Evolutionary conservation across 2,329 filamentous ascomycete genomes (phyloP).

Genomic region (Pseudogymnoascus sp.): DNA sequence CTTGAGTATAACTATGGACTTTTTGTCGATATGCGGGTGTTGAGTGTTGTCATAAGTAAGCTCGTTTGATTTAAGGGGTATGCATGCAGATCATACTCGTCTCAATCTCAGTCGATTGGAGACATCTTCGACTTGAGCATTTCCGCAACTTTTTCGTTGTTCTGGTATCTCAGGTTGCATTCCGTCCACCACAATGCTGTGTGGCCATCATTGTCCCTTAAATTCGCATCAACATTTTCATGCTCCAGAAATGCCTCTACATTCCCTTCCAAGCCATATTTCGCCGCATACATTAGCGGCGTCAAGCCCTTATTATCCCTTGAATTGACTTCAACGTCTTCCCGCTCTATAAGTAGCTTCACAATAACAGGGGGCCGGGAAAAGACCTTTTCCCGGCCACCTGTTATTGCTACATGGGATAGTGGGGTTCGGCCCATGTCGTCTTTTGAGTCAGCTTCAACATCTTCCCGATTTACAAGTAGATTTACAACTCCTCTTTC

Average conservation of each 20-base stretch:
- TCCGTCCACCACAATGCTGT: neutral
- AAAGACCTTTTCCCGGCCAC: neutral
- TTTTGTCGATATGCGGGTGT: neutral
- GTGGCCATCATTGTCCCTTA: neutral
- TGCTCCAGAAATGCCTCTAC: neutral
- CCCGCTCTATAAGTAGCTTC: neutral
- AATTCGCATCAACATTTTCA: conserved; percentile 1
- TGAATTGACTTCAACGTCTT: neutral
- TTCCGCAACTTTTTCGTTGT: neutral
- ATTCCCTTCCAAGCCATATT: neutral
- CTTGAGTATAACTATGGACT: neutral
- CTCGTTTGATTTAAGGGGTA: neutral
- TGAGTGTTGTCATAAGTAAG: neutral
- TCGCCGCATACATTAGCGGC: neutral
- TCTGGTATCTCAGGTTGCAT: neutral
- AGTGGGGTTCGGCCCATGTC: too few relatives aligned
- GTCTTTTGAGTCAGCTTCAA: too few relatives aligned
- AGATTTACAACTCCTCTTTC: too few relatives aligned
- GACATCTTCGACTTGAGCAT: neutral
- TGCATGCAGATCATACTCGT: neutral
- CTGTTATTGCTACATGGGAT: neutral
- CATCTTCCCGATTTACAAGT: too few relatives aligned
- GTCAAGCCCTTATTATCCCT: neutral
- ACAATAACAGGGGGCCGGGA: neutral
- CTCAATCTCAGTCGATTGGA: neutral